These are phyloP conservation scores for Lactarius sanguifluus DNA, from an alignment of 768 basidiomycete genomes.

Conservation along the genomic window DNA sequence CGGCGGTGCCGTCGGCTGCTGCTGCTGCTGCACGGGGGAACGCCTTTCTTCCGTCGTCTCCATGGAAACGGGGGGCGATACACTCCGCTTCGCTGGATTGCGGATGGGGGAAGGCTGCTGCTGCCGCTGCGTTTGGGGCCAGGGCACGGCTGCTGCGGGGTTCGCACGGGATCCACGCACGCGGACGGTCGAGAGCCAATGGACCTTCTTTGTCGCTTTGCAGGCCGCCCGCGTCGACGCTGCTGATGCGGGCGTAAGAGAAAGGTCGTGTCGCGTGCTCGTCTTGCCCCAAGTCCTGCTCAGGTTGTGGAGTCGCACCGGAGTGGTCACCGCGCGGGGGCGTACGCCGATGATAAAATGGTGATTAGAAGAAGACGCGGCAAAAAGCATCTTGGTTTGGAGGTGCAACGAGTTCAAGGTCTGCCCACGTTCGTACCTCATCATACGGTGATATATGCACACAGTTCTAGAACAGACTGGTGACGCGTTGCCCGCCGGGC, in stretches of 20 bases:
- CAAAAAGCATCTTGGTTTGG: slow-evolving; percentile 4
- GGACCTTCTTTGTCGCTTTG: not conserved
- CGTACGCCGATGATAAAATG: slow-evolving; percentile 2
- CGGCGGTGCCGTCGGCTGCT: not conserved
- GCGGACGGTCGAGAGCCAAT: slow-evolving; percentile 6
- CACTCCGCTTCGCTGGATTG: too few species aligned
- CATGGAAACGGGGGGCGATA: not conserved
- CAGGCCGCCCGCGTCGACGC: not conserved
- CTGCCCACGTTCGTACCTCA: not conserved
- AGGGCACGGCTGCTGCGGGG: too few species aligned
- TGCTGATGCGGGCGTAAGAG: not conserved
- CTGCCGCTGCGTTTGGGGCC: not conserved
- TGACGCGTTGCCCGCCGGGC: not conserved
- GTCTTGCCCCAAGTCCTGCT: slow-evolving; percentile 16
- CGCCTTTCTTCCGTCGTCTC: not conserved
- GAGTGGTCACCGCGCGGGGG: slow-evolving; percentile 15
- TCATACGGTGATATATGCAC: not conserved
- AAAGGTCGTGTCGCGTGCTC: not conserved
- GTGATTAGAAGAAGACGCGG: not conserved
- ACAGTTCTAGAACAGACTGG: slow-evolving; percentile 6
- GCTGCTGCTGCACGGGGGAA: too few species aligned
- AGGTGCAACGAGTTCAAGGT: not conserved
- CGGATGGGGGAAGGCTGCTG: too few species aligned
- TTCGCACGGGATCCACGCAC: slow-evolving; percentile 5
- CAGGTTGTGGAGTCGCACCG: not conserved